Evolutionary conservation across 768 basidiomycete genomes (phyloP).

Genomic region (Termitomyces titanicus): DNA sequence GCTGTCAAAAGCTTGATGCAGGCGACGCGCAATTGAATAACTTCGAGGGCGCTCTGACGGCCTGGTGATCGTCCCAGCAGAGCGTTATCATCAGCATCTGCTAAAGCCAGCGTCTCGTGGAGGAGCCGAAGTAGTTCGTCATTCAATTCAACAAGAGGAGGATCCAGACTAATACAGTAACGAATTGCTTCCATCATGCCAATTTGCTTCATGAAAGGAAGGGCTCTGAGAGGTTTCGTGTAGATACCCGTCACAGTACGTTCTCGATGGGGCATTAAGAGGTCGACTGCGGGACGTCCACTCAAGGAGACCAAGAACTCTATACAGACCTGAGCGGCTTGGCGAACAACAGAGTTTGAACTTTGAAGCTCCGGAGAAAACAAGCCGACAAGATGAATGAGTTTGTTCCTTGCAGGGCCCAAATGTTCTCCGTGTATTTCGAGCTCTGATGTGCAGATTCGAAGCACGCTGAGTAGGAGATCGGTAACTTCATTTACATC

Average conservation of each 20-base stretch:
- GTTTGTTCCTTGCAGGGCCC: slow-evolving; percentile 44
- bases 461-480: slow-evolving; percentile 64
- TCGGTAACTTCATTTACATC: slow-evolving; percentile 77
- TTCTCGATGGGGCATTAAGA: slow-evolving; percentile 83
- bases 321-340: slow-evolving; percentile 80
- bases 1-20: slow-evolving; percentile 93
- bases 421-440: slow-evolving; percentile 43
- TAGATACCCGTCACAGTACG: slow-evolving; percentile 87
- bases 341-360: slow-evolving; percentile 80
- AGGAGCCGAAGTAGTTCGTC: slow-evolving; percentile 90
- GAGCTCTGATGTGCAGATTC: slow-evolving; percentile 51
- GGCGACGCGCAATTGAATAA: slow-evolving; percentile 87
- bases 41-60: slow-evolving; percentile 75
- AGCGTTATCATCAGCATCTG: slow-evolving; percentile 91
- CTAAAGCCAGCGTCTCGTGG: slow-evolving; percentile 91
- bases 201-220: slow-evolving; percentile 93
- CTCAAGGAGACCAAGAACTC: slow-evolving; percentile 72
- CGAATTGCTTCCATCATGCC: slow-evolving; percentile 97
- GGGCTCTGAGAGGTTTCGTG: slow-evolving; percentile 92
- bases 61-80: slow-evolving; percentile 71
- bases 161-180: slow-evolving; percentile 86
- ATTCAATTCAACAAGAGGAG: slow-evolving; percentile 86
- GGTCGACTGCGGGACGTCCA: slow-evolving; percentile 65
- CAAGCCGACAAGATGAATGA: slow-evolving; percentile 72
- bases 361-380: slow-evolving; percentile 88